These are phyloP conservation scores for Knoxdaviesia proteae DNA, from an alignment of 2,329 filamentous ascomycete genomes.

Conservation along the genomic window DNA sequence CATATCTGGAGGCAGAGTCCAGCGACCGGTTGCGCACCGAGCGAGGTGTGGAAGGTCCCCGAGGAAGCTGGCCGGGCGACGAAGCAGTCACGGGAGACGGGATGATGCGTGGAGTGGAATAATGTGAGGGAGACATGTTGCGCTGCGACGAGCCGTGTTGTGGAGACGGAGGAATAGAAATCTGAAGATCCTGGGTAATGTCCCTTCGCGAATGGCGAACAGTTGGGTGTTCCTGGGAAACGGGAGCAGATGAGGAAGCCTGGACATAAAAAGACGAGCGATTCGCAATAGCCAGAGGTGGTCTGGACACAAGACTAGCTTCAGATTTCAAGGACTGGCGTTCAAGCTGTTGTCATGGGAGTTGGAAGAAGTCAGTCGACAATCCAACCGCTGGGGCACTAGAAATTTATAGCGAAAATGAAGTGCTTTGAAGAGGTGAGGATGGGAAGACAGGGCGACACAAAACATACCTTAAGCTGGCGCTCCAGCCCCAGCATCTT, in stretches of 20 bases:
- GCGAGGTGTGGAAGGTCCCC: neutral
- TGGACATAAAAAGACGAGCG: no score
- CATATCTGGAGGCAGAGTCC: no score
- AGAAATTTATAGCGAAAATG: neutral
- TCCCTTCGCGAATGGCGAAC: no score
- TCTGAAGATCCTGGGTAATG: no score
- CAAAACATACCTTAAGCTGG: constrained; percentile 2
- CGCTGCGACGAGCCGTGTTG: no score
- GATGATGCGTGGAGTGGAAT: no score
- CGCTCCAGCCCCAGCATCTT: constrained; percentile 1
- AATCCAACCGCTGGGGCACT: neutral
- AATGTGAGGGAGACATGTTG: no score
- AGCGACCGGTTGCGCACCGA: neutral
- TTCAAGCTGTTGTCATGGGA: neutral
- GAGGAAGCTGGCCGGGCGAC: neutral
- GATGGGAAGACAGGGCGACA: neutral
- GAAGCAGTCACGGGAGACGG: neutral
- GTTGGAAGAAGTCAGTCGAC: neutral
- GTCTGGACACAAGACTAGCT: neutral
- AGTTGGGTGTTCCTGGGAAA: no score
- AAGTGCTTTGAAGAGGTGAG: neutral
- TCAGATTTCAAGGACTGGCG: no score
- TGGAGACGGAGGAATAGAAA: no score
- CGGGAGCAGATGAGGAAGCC: no score
- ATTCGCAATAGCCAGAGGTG: neutral